Evolutionary conservation across 371 early-diverging fungal genomes (phyloP), one percentile per base, ranked within the genome.

Genomic region (Cladochytrium tenue): DNA sequence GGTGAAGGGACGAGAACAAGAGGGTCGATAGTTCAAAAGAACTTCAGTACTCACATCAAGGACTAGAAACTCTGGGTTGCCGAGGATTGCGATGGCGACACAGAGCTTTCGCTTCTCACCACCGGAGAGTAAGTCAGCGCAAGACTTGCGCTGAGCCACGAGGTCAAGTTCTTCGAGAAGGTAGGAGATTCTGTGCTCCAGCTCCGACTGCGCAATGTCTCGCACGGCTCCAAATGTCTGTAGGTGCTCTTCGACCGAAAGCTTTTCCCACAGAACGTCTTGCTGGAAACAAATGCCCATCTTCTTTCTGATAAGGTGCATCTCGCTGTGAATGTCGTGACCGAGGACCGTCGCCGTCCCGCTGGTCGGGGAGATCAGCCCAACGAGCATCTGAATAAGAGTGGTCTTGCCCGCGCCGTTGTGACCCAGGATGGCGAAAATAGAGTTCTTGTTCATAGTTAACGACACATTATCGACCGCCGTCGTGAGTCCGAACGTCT

Each of bases 321-420:
- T 84, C 25, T 88, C 76, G 20, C 68, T 53, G 34, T 61, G 62
- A 36, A 88, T 69, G 26, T 72, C 75, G 51, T 69, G 62, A 1
- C 87, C 86, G 67, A 73, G 83, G 20, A 86, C 77, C 26, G 66
- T 25, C 32, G 76, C 63, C n/a, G 80, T 82, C 66, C 86, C 87
- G 10, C 32, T 5, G 20, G 60, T 62, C 1, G 70, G 55, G 23
- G 62, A 71, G 25, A 60, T 60, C 31, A 73, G 53, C 17, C 76
- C 76, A 7, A 85, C 84, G 55, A 91, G 67, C 53, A 89, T 88
- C 58, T 75, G 71, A 36, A 90, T 87, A 58, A 85, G 56, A 0
- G 89, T 88, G 32, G 84, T 80, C 67, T 89, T 89, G 32, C 90
- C 90, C 1, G 89, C 90, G 7, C 90, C 90, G 68, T 90, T 90